Conservation (phyloP, 2,329 filamentous ascomycete species). For the Fusarium euwallaceae region DNA sequence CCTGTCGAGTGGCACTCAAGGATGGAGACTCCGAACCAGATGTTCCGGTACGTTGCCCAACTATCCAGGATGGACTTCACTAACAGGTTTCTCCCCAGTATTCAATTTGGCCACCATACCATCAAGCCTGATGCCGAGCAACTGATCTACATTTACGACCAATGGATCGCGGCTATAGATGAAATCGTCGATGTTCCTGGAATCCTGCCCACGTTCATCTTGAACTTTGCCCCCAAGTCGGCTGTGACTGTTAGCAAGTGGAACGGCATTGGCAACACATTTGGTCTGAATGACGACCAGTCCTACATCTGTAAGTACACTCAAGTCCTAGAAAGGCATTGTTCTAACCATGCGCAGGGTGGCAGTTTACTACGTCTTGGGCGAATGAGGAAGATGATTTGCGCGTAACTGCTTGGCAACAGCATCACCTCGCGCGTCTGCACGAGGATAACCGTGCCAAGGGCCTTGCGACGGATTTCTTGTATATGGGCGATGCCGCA, state of each 20-base stretch:
- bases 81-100: too few relatives aligned
- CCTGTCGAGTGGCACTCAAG: conserved; percentile 45
- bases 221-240: conserved; percentile 9
- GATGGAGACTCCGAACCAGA: conserved; percentile 50
- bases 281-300: conserved; percentile 12
- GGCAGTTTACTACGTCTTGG: conserved; percentile 56
- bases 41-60: conserved; percentile 48
- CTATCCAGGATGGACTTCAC: too few relatives aligned
- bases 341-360: conserved; percentile 43
- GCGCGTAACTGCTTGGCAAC: conserved; percentile 50
- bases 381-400: conserved; percentile 51
- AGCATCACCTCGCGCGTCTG: conserved; percentile 44
- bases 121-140: conserved; percentile 52
- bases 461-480: conserved; percentile 51
- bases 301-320: conserved; percentile 13
- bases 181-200: conserved; percentile 25
- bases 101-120: conserved; percentile 51
- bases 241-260: conserved; percentile 9
- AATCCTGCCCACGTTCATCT: conserved; percentile 11
- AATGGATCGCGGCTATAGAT: conserved; percentile 52
- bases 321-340: background rate
- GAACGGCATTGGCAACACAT: conserved; percentile 22
- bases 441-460: conserved; percentile 49
- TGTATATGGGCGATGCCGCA: conserved; percentile 38
- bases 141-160: conserved; percentile 49